Base-by-base conservation (phyloP, 2,329 filamentous ascomycete genomes). In the Aspergillus oerlinghausenensis region DNA sequence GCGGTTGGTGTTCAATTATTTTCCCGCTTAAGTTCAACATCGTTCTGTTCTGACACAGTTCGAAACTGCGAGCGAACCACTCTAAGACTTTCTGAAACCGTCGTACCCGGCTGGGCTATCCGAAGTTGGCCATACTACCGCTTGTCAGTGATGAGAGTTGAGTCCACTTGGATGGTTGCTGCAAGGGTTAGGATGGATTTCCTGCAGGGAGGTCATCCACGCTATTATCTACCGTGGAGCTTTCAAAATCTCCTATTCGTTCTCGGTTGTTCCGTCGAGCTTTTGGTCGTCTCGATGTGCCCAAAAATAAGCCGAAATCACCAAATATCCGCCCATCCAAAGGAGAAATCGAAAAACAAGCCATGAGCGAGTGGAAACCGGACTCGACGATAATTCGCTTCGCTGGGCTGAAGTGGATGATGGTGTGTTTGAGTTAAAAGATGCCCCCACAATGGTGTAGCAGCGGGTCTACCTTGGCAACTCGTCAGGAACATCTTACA, bases 371-470 rank as follows among this genome's bases (percentile, higher is more conserved):
- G 48, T 29, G 43, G 56, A 58, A 55, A 43, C 43, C 49, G 48
- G 60, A 60, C 55, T 55, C 51, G 54, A 57, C 50, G 56, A 56
- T 56, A 52, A 52, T 61, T 57, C 57, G 42, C 54, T 50, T 42
- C 49, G 26, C 61, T 67, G 62, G 66, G 58, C 51, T 55, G 47
- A 53, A 54, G 28, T 11, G 9, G 28, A 29, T 29, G 32, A 35
- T 69, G 67, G 68, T 60, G 68, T 63, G 70, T 71, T 71, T 70
- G 68, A 70, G 64, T 61, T 69, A 70, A 69, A 49, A 69, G 55
- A 58, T 51, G 60, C 62, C 62, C 67, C 67, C 67, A 66, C 67
- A 49, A 23, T 51, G 49, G 58, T 65, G 63, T 59, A 59, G 63
- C 60, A 64, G 60, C 65, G 64, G 64, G 63, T 61, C 55, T 64